Evolutionary conservation across 2,329 filamentous ascomycete genomes (phyloP).

Genomic region (Xylariaceae sp.): DNA sequence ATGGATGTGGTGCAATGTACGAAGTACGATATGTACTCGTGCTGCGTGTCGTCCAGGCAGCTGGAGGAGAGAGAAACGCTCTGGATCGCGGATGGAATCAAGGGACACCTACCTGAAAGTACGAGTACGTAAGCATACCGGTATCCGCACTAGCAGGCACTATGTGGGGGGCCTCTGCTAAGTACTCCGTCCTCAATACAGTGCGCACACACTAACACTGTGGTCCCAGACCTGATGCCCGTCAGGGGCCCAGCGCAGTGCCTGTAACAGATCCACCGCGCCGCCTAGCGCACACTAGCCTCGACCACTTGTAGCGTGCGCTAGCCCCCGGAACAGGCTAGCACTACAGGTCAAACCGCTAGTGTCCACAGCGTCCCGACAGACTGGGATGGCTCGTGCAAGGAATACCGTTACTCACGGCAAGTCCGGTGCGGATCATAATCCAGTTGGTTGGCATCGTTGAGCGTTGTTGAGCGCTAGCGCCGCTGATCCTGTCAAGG

Average conservation of each 20-base stretch:
- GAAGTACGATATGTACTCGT: no score
- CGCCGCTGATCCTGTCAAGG: constrained; percentile 16
- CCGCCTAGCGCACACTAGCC: not conserved
- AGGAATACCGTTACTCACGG: constrained; percentile 21
- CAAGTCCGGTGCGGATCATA: constrained; percentile 21
- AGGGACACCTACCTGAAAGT: not conserved
- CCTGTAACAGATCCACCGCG: not conserved
- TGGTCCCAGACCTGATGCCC: constrained; percentile 1
- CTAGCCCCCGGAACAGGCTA: not conserved
- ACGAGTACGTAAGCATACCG: not conserved
- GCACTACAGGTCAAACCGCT: not conserved
- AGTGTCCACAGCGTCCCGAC: constrained; percentile 18
- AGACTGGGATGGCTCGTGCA: constrained; percentile 26
- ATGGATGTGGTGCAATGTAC: no score
- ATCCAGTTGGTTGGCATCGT: constrained; percentile 22
- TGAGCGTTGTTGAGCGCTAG: constrained; percentile 14
- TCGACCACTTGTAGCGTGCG: not conserved
- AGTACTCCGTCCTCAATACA: not conserved
- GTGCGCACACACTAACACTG: not conserved
- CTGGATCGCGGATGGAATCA: not conserved
- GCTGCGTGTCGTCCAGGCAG: no score
- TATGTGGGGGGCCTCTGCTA: not conserved
- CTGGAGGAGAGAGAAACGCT: no score
- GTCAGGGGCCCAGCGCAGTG: not conserved
- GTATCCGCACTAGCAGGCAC: not conserved